phyloP scores from a whole-genome alignment of 2,329 filamentous ascomycete species.

The Fusarium globosum region DNA sequence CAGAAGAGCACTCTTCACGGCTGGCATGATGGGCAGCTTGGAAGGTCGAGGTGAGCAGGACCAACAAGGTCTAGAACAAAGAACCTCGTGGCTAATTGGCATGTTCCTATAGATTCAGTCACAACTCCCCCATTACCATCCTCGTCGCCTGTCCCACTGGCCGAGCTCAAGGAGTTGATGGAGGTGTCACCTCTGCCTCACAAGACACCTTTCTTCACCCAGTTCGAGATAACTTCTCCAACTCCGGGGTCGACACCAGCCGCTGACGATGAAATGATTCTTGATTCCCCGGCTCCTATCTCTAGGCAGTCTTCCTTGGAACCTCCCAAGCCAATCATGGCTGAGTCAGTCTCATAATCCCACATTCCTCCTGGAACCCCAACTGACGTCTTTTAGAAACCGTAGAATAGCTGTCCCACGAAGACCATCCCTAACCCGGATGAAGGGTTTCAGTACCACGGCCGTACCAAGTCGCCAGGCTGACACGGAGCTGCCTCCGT shows the following conservation, averaged over 20 bases:
- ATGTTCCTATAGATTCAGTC: constrained; percentile 68
- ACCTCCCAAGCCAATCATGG: constrained; percentile 58
- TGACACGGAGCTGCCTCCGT: constrained; percentile 76
- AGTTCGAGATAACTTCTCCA: constrained; percentile 78
- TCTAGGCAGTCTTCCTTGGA: constrained; percentile 61
- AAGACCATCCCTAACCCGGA: constrained; percentile 78
- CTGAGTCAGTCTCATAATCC: constrained; percentile 61
- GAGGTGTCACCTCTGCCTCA: constrained; percentile 94
- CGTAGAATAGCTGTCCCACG: constrained; percentile 75
- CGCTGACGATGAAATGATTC: constrained; percentile 60
- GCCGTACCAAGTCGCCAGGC: constrained; percentile 69
- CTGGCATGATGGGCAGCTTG: constrained; percentile 52
- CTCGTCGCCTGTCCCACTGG: constrained; percentile 79
- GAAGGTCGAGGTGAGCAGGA: constrained; percentile 50
- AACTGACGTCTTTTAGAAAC: constrained; percentile 55
- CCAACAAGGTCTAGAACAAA: background rate
- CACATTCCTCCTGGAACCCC: constrained; percentile 29
- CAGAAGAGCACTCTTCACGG: constrained; percentile 55
- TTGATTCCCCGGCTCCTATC: constrained; percentile 67
- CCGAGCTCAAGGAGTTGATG: constrained; percentile 92
- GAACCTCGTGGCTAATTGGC: constrained; percentile 39
- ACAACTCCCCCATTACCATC: constrained; percentile 86
- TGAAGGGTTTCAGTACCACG: constrained; percentile 79
- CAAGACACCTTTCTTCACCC: constrained; percentile 76
- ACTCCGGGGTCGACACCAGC: constrained; percentile 67